A percentile compares a stretch with the other conserved stretches of the same genome.
phyloP scores from a whole-genome alignment of 164 flowering plant species.

The Akebia trifoliata region DNA sequence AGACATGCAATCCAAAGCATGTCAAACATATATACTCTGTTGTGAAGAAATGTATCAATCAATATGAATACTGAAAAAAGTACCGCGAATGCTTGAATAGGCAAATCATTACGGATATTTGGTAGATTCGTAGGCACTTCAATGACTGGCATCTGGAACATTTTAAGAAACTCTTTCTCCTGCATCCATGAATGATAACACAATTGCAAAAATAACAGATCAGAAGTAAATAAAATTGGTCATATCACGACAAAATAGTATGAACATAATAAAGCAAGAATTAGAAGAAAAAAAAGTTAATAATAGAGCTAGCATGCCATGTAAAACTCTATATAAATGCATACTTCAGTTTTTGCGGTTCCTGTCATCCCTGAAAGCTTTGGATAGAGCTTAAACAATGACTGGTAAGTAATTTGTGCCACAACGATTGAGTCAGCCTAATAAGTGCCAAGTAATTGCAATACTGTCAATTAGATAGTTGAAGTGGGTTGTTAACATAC shows the following conservation, averaged over 20 bases:
- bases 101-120: constrained; percentile 86
- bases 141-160: constrained; percentile 95
- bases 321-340: constrained; percentile 2
- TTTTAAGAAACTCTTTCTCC: constrained; percentile 95
- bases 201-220: neutral
- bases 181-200: constrained; percentile 20
- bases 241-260: neutral
- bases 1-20: constrained; percentile 1
- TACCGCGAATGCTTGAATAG: constrained; percentile 96
- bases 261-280: too few relatives aligned
- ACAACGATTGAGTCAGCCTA: constrained; percentile 94
- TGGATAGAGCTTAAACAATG: constrained; percentile 93
- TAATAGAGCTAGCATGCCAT: neutral
- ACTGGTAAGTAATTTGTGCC: constrained; percentile 97
- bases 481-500: neutral
- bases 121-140: constrained; percentile 93
- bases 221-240: neutral
- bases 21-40: neutral
- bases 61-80: constrained; percentile 9
- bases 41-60: neutral
- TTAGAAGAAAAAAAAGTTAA: too few relatives aligned
- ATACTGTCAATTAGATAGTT: constrained; percentile 11
- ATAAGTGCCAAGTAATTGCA: constrained; percentile 10
- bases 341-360: constrained; percentile 98
- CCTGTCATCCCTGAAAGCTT: constrained; percentile 99